These are phyloP conservation scores for Zymoseptoria ardabiliae DNA, from an alignment of 2,329 filamentous ascomycete species.

Conservation along the genomic window DNA sequence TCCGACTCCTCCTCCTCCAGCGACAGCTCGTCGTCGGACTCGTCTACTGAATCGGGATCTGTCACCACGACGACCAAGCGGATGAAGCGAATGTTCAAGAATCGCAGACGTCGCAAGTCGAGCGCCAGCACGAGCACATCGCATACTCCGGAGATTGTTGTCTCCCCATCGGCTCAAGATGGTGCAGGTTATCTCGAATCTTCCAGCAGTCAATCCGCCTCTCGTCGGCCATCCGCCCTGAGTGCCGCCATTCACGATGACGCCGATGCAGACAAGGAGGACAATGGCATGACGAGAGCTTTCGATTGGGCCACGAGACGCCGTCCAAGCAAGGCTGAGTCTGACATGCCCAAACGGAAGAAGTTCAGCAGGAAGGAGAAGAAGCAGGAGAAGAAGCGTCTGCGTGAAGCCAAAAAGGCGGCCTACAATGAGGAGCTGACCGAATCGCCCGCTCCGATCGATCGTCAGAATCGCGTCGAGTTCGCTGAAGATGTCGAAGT, in stretches of 20 bases:
- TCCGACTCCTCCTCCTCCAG: conserved; percentile 44
- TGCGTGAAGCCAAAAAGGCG: conserved; percentile 36
- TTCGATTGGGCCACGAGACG: conserved; percentile 21
- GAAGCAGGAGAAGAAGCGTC: conserved; percentile 40
- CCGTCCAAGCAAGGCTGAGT: conserved; percentile 17
- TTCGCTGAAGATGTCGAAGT: conserved; percentile 33
- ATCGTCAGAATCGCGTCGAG: conserved; percentile 26
- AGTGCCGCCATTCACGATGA: conserved; percentile 46
- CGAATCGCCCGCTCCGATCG: background rate
- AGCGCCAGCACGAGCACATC: conserved; percentile 65
- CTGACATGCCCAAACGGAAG: conserved; percentile 29
- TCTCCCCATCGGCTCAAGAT: conserved; percentile 38
- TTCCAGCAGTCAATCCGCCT: conserved; percentile 16
- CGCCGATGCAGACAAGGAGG: conserved; percentile 48
- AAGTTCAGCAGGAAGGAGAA: conserved; percentile 38
- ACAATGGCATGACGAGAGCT: conserved; percentile 17
- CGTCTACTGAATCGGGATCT: conserved; percentile 52
- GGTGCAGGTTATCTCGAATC: conserved; percentile 33
- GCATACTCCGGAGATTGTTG: conserved; percentile 38
- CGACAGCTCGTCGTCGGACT: conserved; percentile 49
- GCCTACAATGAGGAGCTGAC: conserved; percentile 12
- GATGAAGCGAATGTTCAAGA: conserved; percentile 61
- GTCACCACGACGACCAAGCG: conserved; percentile 61
- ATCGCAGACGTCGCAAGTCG: conserved; percentile 66
- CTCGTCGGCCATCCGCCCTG: conserved; percentile 32